Evolutionary conservation across 306 rosid genomes (phyloP), one percentile per base, ranked within the genome.

Genomic region (Lablab purpureus): DNA sequence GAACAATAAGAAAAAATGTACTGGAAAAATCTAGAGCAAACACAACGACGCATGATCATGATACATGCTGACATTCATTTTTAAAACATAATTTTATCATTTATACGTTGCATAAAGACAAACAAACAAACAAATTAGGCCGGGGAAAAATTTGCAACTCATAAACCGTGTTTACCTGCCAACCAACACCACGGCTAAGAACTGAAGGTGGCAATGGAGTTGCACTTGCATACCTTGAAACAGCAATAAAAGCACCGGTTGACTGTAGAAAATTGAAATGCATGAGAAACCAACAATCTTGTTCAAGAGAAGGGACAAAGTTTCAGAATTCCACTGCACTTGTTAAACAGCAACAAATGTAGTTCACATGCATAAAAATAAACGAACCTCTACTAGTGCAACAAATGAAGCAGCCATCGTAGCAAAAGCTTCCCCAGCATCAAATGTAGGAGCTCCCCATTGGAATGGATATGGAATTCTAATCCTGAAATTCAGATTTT

Each of bases 381-480:
- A 41, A 52, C 82, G 55, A 41, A 94, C 98, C 98, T 94, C 98
- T 28, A 92, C 94, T 47, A 94, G 91, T 7, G 97, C 90, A 75
- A 94, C 98, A 77, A 92, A 89, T 47, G 97, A 92, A 84, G 94
- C 92, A 72, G 92, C 93, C 98, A 94, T 94, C 93, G 92, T 94
- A 59, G 98, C 97, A 81, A 94, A 94, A 77, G 97, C 89, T 87
- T 94, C 98, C 46, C 97, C 97, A 19, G 97, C 98, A 74, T 92
- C 90, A 74, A 94, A 94, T 77, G 93, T 89, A 21, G 98, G 98
- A 76, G 94, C 94, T 76, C 98, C 98, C 98, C 98, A 94, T 79
- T 94, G 98, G 83, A 94, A 94, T 72, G 98, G 98, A 84, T 90
- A 94, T 1, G 98, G 98, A 70, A 94, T 68, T 82, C 92, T 86